phyloP scores from a whole-genome alignment of 1,139 yeast genomes.

The Debaryomyces psychrophilus region DNA sequence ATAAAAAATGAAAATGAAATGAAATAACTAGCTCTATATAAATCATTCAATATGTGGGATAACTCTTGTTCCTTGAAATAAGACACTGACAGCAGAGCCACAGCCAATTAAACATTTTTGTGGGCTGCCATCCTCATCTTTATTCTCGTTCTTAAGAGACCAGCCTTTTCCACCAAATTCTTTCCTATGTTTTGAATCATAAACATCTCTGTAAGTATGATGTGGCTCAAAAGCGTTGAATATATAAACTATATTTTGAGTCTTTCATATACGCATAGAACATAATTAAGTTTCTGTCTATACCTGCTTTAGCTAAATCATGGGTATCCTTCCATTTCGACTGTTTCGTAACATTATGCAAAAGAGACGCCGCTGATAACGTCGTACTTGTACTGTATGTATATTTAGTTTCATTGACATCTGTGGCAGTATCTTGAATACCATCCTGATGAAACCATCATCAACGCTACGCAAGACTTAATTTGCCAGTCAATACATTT shows the following conservation, averaged over 20 bases:
- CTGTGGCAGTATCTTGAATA: conserved; percentile 50
- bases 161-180: conserved; percentile 62
- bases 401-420: conserved; percentile 58
- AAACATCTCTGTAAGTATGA: conserved; percentile 52
- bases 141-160: conserved; percentile 53
- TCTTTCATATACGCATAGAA: conserved; percentile 62
- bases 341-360: conserved; percentile 57
- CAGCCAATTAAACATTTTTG: conserved; percentile 64
- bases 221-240: conserved; percentile 66
- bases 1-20: not conserved
- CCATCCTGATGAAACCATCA: conserved; percentile 69
- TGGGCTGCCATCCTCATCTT: conserved; percentile 41
- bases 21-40: not conserved
- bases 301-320: conserved; percentile 62
- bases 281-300: conserved; percentile 55
- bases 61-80: conserved; percentile 69
- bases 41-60: conserved; percentile 35
- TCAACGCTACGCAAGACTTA: conserved; percentile 52
- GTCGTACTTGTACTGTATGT: conserved; percentile 75
- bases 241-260: conserved; percentile 61
- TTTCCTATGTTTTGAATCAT: conserved; percentile 50
- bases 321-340: conserved; percentile 58
- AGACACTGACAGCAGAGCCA: conserved; percentile 69
- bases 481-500: conserved; percentile 60
- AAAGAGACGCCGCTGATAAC: conserved; percentile 54